Evolutionary conservation across 768 basidiomycete species (phyloP).

Genomic region (Boletus sensibilis): DNA sequence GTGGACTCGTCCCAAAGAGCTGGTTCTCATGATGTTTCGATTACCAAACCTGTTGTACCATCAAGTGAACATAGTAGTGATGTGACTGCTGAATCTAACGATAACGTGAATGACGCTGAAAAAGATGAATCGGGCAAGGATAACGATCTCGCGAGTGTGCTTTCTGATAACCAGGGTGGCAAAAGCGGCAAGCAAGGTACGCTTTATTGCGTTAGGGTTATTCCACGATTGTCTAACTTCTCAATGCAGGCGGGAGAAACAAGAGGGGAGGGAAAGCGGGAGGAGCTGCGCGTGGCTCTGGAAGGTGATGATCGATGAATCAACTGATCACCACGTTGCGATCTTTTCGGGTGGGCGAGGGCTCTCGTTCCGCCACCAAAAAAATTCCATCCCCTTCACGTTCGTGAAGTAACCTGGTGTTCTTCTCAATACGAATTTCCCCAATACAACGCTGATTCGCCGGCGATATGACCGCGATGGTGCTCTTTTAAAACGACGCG

Average conservation of each 20-base stretch:
- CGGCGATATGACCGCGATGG: constrained; percentile 11
- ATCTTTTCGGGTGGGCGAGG: constrained; percentile 3
- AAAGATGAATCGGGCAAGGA: constrained; percentile 30
- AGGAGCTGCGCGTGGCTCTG: background rate
- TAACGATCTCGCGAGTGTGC: constrained; percentile 8
- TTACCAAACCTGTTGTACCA: constrained; percentile 29
- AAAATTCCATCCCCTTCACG: background rate
- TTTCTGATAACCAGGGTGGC: constrained; percentile 23
- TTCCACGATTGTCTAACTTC: constrained; percentile 7
- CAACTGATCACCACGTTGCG: background rate
- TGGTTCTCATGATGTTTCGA: constrained; percentile 14
- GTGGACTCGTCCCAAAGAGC: background rate
- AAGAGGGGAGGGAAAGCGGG: background rate
- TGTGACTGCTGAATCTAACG: constrained; percentile 23
- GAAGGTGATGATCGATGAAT: background rate
- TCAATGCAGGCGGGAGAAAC: background rate
- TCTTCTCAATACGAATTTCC: constrained; percentile 3
- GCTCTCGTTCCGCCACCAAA: constrained; percentile 2
- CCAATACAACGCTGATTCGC: constrained; percentile 7
- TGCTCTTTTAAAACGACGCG: background rate
- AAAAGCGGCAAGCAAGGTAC: constrained; percentile 15
- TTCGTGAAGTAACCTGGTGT: constrained; percentile 21
- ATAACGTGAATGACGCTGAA: constrained; percentile 25
- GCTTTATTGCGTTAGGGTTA: background rate
- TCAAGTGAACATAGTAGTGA: constrained; percentile 24